Conservation (phyloP, 2,329 filamentous ascomycete genomes). For the Catunica adiposa region DNA sequence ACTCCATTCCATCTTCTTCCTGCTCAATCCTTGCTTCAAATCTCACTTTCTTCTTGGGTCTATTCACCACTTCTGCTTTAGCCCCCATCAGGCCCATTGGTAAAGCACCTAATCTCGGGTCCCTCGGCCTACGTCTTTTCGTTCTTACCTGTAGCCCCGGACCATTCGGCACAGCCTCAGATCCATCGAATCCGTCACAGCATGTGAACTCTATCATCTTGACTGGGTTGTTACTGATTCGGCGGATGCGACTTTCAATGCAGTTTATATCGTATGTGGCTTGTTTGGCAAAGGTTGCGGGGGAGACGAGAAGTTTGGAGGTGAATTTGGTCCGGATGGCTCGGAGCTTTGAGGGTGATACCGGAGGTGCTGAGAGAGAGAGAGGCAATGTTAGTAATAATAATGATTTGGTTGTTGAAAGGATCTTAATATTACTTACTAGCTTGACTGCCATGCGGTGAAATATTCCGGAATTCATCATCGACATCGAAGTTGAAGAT, state of each 20-base stretch:
- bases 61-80: too few species aligned
- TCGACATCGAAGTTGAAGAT: neutral
- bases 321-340: neutral
- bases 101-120: slow-evolving; percentile 3
- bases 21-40: neutral
- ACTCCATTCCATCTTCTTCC: neutral
- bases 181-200: slow-evolving; percentile 11
- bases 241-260: neutral
- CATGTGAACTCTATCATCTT: slow-evolving; percentile 6
- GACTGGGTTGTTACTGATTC: neutral
- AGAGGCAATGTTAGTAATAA: neutral
- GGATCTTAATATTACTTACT: neutral
- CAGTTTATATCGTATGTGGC: neutral
- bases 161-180: slow-evolving; percentile 11
- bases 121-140: slow-evolving; percentile 9
- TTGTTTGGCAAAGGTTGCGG: neutral
- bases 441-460: neutral
- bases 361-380: neutral
- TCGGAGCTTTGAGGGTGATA: neutral
- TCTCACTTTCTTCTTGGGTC: neutral
- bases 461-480: neutral
- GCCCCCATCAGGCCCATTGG: slow-evolving; percentile 6
- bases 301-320: neutral
- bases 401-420: neutral
- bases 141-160: slow-evolving; percentile 9